These are phyloP conservation scores for Pezicula radicicola DNA, from an alignment of 2,329 filamentous ascomycete genomes.

Conservation along the genomic window DNA sequence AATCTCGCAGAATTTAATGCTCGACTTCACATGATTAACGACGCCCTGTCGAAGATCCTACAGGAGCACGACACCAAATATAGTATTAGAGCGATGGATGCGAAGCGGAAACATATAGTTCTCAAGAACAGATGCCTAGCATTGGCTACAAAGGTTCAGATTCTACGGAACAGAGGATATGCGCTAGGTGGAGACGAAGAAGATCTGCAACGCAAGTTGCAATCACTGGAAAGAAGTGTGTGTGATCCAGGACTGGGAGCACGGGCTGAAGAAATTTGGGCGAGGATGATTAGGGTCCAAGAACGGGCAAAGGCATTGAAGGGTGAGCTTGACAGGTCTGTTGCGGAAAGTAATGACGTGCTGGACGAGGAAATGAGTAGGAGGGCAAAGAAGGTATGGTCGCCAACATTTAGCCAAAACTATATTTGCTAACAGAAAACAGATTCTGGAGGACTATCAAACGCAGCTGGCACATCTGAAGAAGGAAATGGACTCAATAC, in stretches of 20 bases:
- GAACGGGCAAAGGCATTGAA: slow-evolving; percentile 71
- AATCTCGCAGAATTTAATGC: slow-evolving; percentile 68
- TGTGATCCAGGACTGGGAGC: slow-evolving; percentile 74
- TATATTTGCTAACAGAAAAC: slow-evolving; percentile 12
- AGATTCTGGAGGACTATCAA: slow-evolving; percentile 81
- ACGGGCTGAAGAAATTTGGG: slow-evolving; percentile 83
- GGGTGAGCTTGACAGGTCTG: slow-evolving; percentile 69
- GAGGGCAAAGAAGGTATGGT: slow-evolving; percentile 70
- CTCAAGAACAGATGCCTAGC: slow-evolving; percentile 71
- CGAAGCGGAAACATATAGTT: slow-evolving; percentile 68
- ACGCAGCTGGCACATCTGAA: slow-evolving; percentile 75
- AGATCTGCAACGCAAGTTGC: slow-evolving; percentile 69
- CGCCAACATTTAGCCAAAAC: slow-evolving; percentile 9
- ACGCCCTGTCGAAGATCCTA: slow-evolving; percentile 67
- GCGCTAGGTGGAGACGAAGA: slow-evolving; percentile 78
- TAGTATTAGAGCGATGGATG: slow-evolving; percentile 70
- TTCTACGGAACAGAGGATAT: slow-evolving; percentile 77
- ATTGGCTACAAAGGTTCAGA: slow-evolving; percentile 76
- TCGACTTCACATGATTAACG: slow-evolving; percentile 77
- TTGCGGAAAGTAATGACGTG: slow-evolving; percentile 50
- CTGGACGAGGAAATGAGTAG: slow-evolving; percentile 68
- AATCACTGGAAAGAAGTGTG: slow-evolving; percentile 64
- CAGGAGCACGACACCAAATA: slow-evolving; percentile 75
- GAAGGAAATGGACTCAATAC: slow-evolving; percentile 54
- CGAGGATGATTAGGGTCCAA: slow-evolving; percentile 70